Evolutionary conservation across 352 stramenopile genomes (phyloP).

Genomic region (Pythium diclinum): DNA sequence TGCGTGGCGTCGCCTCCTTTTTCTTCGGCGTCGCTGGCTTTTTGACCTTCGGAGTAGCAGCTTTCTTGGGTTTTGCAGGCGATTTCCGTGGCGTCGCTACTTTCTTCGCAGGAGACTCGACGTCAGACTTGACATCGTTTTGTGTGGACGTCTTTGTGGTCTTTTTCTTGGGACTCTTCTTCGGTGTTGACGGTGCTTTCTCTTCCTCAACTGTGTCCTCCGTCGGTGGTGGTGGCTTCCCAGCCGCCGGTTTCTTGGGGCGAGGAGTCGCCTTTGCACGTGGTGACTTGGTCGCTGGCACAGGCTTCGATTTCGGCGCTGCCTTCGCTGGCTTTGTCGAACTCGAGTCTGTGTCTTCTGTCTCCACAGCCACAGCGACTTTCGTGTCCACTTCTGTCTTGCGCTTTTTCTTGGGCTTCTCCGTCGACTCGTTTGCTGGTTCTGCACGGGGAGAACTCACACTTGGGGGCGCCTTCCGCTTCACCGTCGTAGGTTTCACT

Average conservation of each 20-base stretch:
- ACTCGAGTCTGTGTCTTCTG: background rate
- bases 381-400: slow-evolving; percentile 10
- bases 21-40: slow-evolving; percentile 1
- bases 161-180: slow-evolving; percentile 13
- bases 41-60: background rate
- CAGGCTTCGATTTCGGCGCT: slow-evolving; percentile 8
- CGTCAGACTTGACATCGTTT: background rate
- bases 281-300: background rate
- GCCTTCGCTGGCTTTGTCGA: background rate
- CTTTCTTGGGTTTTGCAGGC: slow-evolving; percentile 12
- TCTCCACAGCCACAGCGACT: background rate
- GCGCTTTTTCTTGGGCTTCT: slow-evolving; percentile 19
- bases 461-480: slow-evolving; percentile 13
- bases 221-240: background rate
- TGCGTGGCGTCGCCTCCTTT: slow-evolving; percentile 16
- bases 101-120: background rate
- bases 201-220: background rate
- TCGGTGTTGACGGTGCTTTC: slow-evolving; percentile 12
- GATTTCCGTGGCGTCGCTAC: background rate
- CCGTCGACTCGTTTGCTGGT: slow-evolving; percentile 1
- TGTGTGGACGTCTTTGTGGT: too few species aligned
- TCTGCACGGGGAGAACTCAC: background rate
- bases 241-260: background rate
- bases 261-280: slow-evolving; percentile 1
- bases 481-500: slow-evolving; percentile 2